Evolutionary conservation across 495 filamentous ascomycete genomes (phyloP), one percentile per base, ranked within the genome.

Genomic region (Penicillium tannophilum): DNA sequence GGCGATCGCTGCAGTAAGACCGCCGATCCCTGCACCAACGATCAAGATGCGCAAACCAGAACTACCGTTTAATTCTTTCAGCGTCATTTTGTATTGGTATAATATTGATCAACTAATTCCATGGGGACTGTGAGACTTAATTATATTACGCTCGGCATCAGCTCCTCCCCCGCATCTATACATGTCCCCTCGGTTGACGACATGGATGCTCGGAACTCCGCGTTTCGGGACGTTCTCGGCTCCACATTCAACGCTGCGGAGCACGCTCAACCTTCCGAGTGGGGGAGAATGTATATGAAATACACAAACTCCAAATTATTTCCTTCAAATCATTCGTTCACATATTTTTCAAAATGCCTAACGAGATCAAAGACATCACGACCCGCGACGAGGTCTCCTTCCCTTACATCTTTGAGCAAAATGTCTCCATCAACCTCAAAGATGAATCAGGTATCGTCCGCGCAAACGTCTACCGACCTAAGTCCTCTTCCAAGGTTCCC

Each of bases 11-110:
- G 82, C 77, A 1, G 76, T 69, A 28, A 85, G 63, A 8, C 84
- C 82, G 12, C 81, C 81, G 20, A 86, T 85, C 1, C 84, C 83
- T 16, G 79, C 83, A 14, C 83, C 84, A n/a, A 82, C 76, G 23
- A 86, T 82, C 58, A 76, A 56, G 50, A 84, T 65, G n/a, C 60
- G 66, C 17, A 74, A 63, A 23, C 69, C 68, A 36, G 58, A 28
- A 4, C 54, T 30, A 4, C 50, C 48, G 33, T 56, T 61, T 7
- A 61, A 14, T 39, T 64, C 55, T 54, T 52, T 61, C 39, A 54
- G 17, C 52, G 59, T 58, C 62, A 64, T 63, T 11, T 48, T 63
- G 36, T 17, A 23, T 10, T 20, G 6, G 4, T 20, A 4, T 14
- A 47, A 24, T 46, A 46, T 23, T 5, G 10, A 19, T 46, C 5